Evolutionary conservation across 2,329 filamentous ascomycete genomes (phyloP).

Genomic region (Trichoderma sp.): DNA sequence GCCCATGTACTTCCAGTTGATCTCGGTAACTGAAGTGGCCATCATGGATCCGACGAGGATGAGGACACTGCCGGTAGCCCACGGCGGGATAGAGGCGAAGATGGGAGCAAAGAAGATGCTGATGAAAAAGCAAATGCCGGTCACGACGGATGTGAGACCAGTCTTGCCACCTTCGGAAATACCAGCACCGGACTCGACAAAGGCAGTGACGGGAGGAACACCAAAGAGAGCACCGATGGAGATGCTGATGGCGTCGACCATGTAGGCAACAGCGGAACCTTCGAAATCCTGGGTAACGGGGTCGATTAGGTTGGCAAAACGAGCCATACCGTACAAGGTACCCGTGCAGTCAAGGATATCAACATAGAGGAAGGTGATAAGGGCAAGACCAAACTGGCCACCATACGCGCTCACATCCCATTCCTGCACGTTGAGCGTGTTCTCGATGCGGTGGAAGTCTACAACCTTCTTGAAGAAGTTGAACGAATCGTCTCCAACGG

Average conservation of each 20-base stretch:
- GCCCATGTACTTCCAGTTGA: conserved; percentile 86
- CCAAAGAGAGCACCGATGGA: conserved; percentile 78
- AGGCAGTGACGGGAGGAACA: conserved; percentile 77
- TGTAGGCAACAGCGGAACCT: conserved; percentile 77
- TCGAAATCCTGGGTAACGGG: conserved; percentile 84
- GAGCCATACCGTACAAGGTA: conserved; percentile 86
- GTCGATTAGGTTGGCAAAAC: conserved; percentile 76
- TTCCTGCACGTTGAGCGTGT: conserved; percentile 66
- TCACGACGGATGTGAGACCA: conserved; percentile 75
- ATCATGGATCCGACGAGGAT: conserved; percentile 87
- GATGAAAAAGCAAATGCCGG: conserved; percentile 81
- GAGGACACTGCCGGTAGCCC: conserved; percentile 86
- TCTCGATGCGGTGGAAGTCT: conserved; percentile 73
- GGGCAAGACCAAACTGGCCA: conserved; percentile 75
- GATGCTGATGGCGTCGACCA: conserved; percentile 75
- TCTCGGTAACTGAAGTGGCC: conserved; percentile 72
- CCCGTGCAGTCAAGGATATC: conserved; percentile 86
- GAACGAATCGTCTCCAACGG: conserved; percentile 66
- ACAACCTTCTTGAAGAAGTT: conserved; percentile 88
- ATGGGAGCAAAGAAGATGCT: conserved; percentile 87
- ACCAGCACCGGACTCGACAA: conserved; percentile 84
- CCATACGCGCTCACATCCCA: conserved; percentile 69
- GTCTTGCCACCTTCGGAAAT: conserved; percentile 86
- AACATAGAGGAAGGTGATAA: conserved; percentile 87
- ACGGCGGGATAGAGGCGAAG: conserved; percentile 83